phyloP scores from a whole-genome alignment of 78 protist genomes.

The Monosiga brevicollis region DNA sequence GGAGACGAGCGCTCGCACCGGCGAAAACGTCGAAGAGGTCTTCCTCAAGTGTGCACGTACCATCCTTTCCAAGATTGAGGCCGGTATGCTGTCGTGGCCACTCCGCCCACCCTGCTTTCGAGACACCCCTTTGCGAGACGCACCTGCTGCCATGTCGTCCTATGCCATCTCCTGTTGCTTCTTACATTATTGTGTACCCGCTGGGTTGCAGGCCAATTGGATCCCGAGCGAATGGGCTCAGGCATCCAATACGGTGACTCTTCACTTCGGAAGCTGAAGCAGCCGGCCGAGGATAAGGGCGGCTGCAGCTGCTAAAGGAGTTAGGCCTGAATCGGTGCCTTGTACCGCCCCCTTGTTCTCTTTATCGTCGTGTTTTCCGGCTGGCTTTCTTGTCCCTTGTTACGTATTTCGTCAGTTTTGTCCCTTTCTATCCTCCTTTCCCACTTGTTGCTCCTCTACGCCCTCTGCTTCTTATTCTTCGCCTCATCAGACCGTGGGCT shows the following conservation, averaged over 20 bases:
- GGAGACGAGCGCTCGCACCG: constrained; percentile 26
- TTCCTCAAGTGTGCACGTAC: constrained; percentile 7
- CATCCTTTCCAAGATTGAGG: constrained; percentile 7
- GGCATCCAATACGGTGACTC: constrained; percentile 12
- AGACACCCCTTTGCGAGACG: no score
- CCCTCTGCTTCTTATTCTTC: not conserved
- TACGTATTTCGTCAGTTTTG: not conserved
- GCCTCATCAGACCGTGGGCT: not conserved
- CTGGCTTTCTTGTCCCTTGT: not conserved
- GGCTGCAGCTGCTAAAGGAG: not conserved
- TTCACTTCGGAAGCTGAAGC: not conserved
- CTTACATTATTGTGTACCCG: no score
- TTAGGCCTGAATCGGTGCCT: not conserved
- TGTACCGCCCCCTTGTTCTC: not conserved
- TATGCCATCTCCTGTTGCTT: not conserved
- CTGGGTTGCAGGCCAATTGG: not conserved
- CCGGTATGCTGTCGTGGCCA: not conserved
- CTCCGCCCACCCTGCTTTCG: no score
- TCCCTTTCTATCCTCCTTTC: not conserved
- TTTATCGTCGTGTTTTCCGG: not conserved
- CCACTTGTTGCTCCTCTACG: not conserved
- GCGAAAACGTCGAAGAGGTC: constrained; percentile 35
- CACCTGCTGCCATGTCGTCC: no score
- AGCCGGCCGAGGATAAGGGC: not conserved
- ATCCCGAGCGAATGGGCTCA: constrained; percentile 6